Base-by-base conservation (phyloP, 495 filamentous ascomycete genomes). In the Rusavskia elegans region DNA sequence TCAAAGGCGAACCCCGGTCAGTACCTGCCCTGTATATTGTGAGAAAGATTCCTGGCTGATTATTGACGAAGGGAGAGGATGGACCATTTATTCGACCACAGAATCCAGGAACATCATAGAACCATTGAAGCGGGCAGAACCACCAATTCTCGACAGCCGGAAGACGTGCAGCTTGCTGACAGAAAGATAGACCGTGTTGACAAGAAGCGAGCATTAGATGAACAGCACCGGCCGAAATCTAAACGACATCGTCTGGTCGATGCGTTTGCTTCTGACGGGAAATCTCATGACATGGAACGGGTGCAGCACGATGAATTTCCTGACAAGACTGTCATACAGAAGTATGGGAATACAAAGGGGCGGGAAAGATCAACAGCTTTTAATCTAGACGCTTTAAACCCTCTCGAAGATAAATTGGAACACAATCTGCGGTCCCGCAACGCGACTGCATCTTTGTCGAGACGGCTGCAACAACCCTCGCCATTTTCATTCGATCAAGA, bases 21-120 rank as follows among this genome's bases (percentile, higher is more conserved):
- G 44, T 63, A 23, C 7, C 5, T 55, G 13, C 49, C 16, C 45
- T 35, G 16, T 17, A 9, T 14, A 23, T 3, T 50, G 23, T 49
- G 20, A 19, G 32, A 35, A 2, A 32, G 37, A 37, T 8, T 8
- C 38, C 58, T 65, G 13, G 64, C 52, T 38, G 37, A 27, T 2
- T 29, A 36, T 10, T 41, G 19, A 37, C 19, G 11, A 30, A 73
- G 69, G 17, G 55, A 62, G 16, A 61, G 57, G 52, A 64, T 76
- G 64, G 59, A 71, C 23, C 64, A 59, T 13, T 56, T 59, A 11
- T 74, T 76, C 48, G 50, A 53, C 30, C 62, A 46, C 13, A 45
- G 58, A 30, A 38, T 54, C 3, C 36, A 36, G 20, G 57, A 57
- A n/a, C 19, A 51, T 14, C 42, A 35, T 11, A 25, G 0, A 32